Percentiles rank a stretch among this genome's conserved stretches.
Conservation (phyloP, 306 rosid species). For the Ammopiptanthus mongolicus region DNA sequence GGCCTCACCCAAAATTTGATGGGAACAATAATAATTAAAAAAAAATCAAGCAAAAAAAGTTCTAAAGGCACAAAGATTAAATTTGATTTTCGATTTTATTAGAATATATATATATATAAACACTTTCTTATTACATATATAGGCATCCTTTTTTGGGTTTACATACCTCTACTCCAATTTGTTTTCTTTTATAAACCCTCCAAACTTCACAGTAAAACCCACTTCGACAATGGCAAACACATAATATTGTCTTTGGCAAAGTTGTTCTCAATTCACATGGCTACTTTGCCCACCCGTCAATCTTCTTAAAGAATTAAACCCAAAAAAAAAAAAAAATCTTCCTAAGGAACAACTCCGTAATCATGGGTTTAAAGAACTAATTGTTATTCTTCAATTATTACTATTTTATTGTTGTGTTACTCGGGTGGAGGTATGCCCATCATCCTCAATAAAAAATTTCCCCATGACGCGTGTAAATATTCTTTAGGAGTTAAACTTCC, state of each 20-base stretch:
- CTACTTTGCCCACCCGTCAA: conserved; percentile 37
- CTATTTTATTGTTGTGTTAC: conserved; percentile 24
- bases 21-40: too few species aligned
- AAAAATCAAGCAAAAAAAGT: too few species aligned
- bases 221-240: conserved; percentile 50
- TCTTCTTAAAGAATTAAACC: too few species aligned
- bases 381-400: background rate
- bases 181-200: background rate
- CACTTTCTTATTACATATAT: background rate
- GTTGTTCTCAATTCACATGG: conserved; percentile 23
- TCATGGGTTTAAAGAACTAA: conserved; percentile 6
- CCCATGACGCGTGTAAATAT: background rate
- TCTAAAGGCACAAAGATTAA: too few species aligned
- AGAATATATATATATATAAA: too few species aligned
- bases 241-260: conserved; percentile 37
- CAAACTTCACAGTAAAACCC: background rate
- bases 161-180: background rate
- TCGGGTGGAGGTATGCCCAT: conserved; percentile 26
- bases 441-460: conserved; percentile 22
- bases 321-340: too few species aligned
- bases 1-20: too few species aligned
- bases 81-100: background rate
- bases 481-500: too few species aligned
- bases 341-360: conserved; percentile 21
- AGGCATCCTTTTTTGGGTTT: background rate